Evolutionary conservation across 495 filamentous ascomycete genomes (phyloP).

Genomic region (Symbiotaphrina buchneri): DNA sequence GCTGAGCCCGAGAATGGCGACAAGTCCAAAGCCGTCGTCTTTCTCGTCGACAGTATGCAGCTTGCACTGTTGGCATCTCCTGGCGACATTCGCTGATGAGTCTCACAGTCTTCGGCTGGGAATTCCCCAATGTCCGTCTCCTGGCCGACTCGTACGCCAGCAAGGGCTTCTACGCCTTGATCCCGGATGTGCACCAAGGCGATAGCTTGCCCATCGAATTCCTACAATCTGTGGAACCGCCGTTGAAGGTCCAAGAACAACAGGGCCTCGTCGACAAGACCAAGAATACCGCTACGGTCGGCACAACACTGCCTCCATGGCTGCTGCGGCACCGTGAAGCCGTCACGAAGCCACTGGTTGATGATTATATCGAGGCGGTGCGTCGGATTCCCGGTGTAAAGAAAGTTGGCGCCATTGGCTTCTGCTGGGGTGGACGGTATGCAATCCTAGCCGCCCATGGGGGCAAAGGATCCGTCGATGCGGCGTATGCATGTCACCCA

Average conservation of each 20-base stretch:
- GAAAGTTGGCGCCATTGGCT: constrained; percentile 12
- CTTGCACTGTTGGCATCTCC: too few relatives aligned
- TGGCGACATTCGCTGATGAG: too few relatives aligned
- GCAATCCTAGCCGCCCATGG: constrained; percentile 8
- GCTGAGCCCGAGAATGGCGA: constrained; percentile 12
- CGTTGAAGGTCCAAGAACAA: constrained; percentile 8
- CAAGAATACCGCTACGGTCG: constrained; percentile 8
- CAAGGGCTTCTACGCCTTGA: constrained; percentile 16
- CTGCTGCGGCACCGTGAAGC: constrained; percentile 11
- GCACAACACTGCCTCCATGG: constrained; percentile 11
- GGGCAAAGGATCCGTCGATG: constrained; percentile 7
- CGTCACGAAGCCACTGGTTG: constrained; percentile 10
- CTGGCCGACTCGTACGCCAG: constrained; percentile 28
- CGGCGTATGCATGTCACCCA: constrained; percentile 12
- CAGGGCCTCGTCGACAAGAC: constrained; percentile 7
- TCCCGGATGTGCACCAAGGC: constrained; percentile 12
- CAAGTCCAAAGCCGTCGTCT: constrained; percentile 20
- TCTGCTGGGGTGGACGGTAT: constrained; percentile 14
- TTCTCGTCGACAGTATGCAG: too few relatives aligned
- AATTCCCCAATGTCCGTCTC: constrained; percentile 25
- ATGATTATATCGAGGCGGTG: constrained; percentile 11
- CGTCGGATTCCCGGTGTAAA: constrained; percentile 10
- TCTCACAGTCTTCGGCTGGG: constrained; percentile 34
- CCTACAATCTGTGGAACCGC: constrained; percentile 12
- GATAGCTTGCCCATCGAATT: constrained; percentile 10